Percentiles rank a stretch among this genome's conserved stretches.
Evolutionary conservation across 2,329 filamentous ascomycete species (phyloP).

Genomic region (Chaetoscypha palmicola): DNA sequence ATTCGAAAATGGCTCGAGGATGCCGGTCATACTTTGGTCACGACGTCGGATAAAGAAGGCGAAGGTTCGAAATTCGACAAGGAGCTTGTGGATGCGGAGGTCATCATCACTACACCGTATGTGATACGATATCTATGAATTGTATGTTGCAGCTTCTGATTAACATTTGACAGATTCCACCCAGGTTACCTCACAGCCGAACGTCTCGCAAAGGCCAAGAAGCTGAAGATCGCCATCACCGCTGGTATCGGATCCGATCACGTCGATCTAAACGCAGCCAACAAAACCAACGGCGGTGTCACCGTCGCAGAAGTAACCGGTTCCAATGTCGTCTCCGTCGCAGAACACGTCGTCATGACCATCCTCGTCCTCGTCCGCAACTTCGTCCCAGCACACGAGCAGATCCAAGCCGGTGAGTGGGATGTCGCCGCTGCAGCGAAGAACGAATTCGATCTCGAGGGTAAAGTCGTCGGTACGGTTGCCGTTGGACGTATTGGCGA

Average conservation of each 20-base stretch:
- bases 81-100: constrained; percentile 91
- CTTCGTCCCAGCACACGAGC: constrained; percentile 96
- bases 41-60: constrained; percentile 96
- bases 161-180: constrained; percentile 93
- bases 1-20: constrained; percentile 97
- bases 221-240: constrained; percentile 94
- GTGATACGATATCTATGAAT: too few relatives aligned
- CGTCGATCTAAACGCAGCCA: constrained; percentile 84
- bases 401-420: constrained; percentile 85
- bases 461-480: constrained; percentile 96
- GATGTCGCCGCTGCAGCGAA: constrained; percentile 93
- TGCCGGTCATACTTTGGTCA: constrained; percentile 91
- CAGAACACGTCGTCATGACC: constrained; percentile 99
- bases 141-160: too few relatives aligned
- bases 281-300: constrained; percentile 96
- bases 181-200: constrained; percentile 95
- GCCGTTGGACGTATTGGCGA: constrained; percentile 96
- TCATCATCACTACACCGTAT: constrained; percentile 98
- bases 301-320: constrained; percentile 97
- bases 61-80: constrained; percentile 89
- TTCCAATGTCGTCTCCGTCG: constrained; percentile 96
- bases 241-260: constrained; percentile 98
- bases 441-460: constrained; percentile 96
- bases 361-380: constrained; percentile 94
- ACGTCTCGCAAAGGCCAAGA: constrained; percentile 96